These are phyloP conservation scores for Rhododendron ferrugineum DNA, from an alignment of 148 eudicot genomes.

Conservation along the genomic window DNA sequence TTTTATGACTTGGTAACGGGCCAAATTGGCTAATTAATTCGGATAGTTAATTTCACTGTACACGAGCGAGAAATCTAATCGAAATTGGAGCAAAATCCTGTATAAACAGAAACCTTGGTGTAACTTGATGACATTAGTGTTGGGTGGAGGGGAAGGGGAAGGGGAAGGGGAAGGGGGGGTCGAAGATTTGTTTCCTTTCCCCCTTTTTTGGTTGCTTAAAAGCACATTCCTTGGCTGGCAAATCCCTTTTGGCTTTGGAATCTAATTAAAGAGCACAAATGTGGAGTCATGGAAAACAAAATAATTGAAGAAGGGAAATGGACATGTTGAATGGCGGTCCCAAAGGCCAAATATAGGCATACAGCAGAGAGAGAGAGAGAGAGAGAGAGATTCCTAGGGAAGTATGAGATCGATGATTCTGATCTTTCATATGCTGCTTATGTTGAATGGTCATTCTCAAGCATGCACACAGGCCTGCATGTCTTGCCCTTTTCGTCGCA, in stretches of 20 bases:
- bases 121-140: neutral
- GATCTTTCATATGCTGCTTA: neutral
- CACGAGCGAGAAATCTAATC: too few species aligned
- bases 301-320: constrained; percentile 17
- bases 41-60: too few species aligned
- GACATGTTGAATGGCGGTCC: constrained; percentile 16
- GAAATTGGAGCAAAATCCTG: neutral
- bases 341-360: neutral
- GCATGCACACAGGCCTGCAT: constrained; percentile 6
- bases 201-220: neutral
- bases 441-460: constrained; percentile 11
- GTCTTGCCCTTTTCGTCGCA: constrained; percentile 12
- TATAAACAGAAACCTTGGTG: too few species aligned
- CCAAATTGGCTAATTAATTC: too few species aligned
- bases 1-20: too few species aligned
- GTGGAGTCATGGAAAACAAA: neutral
- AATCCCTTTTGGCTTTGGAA: neutral
- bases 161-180: neutral
- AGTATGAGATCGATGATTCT: neutral
- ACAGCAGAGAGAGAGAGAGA: neutral
- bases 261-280: neutral
- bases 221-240: neutral
- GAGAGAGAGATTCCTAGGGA: neutral
- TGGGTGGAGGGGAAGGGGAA: neutral
- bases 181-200: neutral